Base-by-base conservation (phyloP, 352 stramenopile species). In the Pseudoperonospora humuli region DNA sequence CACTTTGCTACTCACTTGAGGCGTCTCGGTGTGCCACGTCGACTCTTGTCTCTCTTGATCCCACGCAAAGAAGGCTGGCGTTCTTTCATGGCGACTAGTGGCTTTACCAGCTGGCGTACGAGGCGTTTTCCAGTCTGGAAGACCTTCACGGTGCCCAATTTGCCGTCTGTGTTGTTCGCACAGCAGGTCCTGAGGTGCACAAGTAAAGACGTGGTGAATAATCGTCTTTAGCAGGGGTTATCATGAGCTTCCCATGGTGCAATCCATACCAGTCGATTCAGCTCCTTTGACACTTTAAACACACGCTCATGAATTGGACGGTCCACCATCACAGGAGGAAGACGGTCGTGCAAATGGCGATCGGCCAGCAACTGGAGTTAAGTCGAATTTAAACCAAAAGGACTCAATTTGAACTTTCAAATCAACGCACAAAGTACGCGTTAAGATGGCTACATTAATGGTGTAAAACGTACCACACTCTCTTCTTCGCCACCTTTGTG, bases 51-150 rank as follows among this genome's bases (percentile, higher is more conserved):
- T 15, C 20, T 55, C 57, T 45, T 61, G 39, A 23, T 55, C 31
- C 73, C 74, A 86, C 8, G 70, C 74, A 45, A 86, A 86, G 34
- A 76, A 75, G 1, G 60, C 18, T 6, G 70, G 70, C 15, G 56
- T 61, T 0, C 34, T 33, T 7, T 32, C 33, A 9, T 53, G 45
- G 7, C 53, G 36, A 0, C 19, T 18, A 35, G 44, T 75, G 21
- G 58, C 39, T 5, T 77, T 50, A 6, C 75, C 75, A 7, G 75
- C 75, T 11, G 69, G 53, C 0, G 56, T 57, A 1, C 39, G 27
- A 1, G 61, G 70, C 5, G 25, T 35, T 23, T 54, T 54, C 70
- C 67, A 81, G 42, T 85, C 70, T 2, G 61, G 62, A 17, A 75
- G 34, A 24, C 67, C 73, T 14, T 78, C 29, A n/a, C 61, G 66